A percentile compares a stretch with the other conserved stretches of the same genome.
These are phyloP conservation scores for Candida insectalens DNA, from an alignment of 805 yeast genomes.

Conservation along the genomic window DNA sequence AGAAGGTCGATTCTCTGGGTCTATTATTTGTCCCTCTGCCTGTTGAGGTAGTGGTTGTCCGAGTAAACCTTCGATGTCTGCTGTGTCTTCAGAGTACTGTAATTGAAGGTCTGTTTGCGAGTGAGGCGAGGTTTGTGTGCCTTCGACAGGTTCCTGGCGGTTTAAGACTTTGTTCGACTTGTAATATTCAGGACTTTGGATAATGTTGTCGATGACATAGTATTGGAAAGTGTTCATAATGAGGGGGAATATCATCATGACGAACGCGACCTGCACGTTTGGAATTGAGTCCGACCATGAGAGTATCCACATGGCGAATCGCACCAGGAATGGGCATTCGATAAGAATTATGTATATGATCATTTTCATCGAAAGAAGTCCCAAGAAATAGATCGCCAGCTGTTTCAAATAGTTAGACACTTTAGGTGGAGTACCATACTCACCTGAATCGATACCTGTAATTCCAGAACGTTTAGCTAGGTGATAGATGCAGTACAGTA, in stretches of 20 bases:
- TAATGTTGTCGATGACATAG: constrained; percentile 62
- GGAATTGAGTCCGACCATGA: constrained; percentile 82
- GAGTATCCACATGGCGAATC: constrained; percentile 61
- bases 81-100: neutral
- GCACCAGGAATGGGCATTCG: constrained; percentile 57
- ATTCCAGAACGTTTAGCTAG: constrained; percentile 34
- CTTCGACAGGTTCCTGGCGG: constrained; percentile 1
- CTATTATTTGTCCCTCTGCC: neutral
- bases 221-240: constrained; percentile 68
- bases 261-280: constrained; percentile 74
- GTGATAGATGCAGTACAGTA: constrained; percentile 42
- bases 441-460: constrained; percentile 42
- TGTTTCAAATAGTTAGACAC: constrained; percentile 64
- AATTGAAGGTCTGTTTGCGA: neutral
- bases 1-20: neutral
- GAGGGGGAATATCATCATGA: constrained; percentile 74
- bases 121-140: neutral
- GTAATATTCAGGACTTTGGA: constrained; percentile 42
- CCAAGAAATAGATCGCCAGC: constrained; percentile 54
- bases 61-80: neutral
- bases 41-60: neutral
- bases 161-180: constrained; percentile 9
- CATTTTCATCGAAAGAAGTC: constrained; percentile 49
- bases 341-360: constrained; percentile 47
- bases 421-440: constrained; percentile 57